phyloP scores from a whole-genome alignment of 352 stramenopile genomes.

The Globisporangium paddicum region DNA sequence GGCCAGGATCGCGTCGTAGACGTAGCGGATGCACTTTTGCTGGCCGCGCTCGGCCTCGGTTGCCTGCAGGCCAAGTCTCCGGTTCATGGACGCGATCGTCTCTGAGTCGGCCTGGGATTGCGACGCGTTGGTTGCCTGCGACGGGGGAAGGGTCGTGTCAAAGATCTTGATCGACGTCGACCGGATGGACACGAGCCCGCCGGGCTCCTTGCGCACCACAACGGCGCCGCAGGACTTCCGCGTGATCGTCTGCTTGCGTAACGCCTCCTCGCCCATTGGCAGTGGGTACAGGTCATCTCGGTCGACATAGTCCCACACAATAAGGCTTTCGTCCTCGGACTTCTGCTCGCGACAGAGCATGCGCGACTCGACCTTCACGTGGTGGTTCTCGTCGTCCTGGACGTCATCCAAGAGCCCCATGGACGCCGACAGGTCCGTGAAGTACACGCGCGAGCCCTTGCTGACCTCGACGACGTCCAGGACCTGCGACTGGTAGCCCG shows the following conservation, averaged over 20 bases:
- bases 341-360: slow-evolving; percentile 46
- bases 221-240: slow-evolving; percentile 49
- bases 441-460: slow-evolving; percentile 36
- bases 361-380: slow-evolving; percentile 51
- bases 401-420: slow-evolving; percentile 33
- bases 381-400: slow-evolving; percentile 12
- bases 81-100: slow-evolving; percentile 27
- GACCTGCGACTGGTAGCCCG: slow-evolving; percentile 25
- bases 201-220: slow-evolving; percentile 33
- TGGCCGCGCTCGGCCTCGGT: slow-evolving; percentile 41
- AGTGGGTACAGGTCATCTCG: slow-evolving; percentile 49
- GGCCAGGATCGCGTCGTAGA: slow-evolving; percentile 41
- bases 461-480: slow-evolving; percentile 28
- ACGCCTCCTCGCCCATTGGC: slow-evolving; percentile 6
- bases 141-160: slow-evolving; percentile 23
- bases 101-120: slow-evolving; percentile 19
- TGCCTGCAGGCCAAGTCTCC: slow-evolving; percentile 48
- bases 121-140: neutral
- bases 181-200: slow-evolving; percentile 49
- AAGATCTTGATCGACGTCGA: slow-evolving; percentile 61
- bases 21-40: slow-evolving; percentile 45
- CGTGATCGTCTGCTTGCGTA: slow-evolving; percentile 24
- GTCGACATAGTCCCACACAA: slow-evolving; percentile 68
- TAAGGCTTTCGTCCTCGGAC: slow-evolving; percentile 24
- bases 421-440: slow-evolving; percentile 37